Base-by-base conservation (phyloP, 2,329 filamentous ascomycete species). In the Neoarthrinium moseri region DNA sequence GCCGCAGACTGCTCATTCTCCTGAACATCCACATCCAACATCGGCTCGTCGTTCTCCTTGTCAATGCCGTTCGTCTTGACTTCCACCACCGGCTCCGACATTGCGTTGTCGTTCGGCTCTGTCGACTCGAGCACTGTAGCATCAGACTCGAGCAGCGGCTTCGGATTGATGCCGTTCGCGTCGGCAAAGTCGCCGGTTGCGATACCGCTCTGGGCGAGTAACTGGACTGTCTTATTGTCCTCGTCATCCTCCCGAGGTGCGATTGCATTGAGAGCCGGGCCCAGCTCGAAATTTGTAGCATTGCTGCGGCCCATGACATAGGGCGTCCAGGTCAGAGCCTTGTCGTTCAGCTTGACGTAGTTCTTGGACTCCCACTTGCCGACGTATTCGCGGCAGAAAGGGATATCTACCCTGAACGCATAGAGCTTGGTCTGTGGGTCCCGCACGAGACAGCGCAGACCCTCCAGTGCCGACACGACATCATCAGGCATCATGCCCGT, bases 401-500 rank as follows among this genome's bases (percentile, higher is more conserved):
- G 78, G 46, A 89, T 75, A 64, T 97, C 91, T 17, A 97, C 80
- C 24, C 94, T 83, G 53, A 99, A 84, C 2, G 91, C 94, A 64
- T 99, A 99, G 5, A 86, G 78, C 50, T 87, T 89, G 1, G 92
- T 96, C 45, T 89, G 77, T 2, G 92, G 91, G 64, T 99, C 94
- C 48, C 91, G 83, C 13, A 96, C 89, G 20, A 99, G 78, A 45
- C 91, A 92, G 33, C 92, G 85, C 10, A 99, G 72, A 1, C 89
- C 91, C 69, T 99, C 94, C 3, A 99, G 75, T 0, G 89, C 92
- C 11, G 94, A 95, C 11, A 99, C 88, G 49, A 97, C 91, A 66
- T 99, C 94, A 67, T 99, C 94, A 1, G 92, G 80, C 1, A 94
- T 97, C 83, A 99, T 91, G 10, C 94, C 94, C 0, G 92, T 97